These are phyloP conservation scores for Epithele typhae DNA, from an alignment of 768 basidiomycete genomes.

Conservation along the genomic window DNA sequence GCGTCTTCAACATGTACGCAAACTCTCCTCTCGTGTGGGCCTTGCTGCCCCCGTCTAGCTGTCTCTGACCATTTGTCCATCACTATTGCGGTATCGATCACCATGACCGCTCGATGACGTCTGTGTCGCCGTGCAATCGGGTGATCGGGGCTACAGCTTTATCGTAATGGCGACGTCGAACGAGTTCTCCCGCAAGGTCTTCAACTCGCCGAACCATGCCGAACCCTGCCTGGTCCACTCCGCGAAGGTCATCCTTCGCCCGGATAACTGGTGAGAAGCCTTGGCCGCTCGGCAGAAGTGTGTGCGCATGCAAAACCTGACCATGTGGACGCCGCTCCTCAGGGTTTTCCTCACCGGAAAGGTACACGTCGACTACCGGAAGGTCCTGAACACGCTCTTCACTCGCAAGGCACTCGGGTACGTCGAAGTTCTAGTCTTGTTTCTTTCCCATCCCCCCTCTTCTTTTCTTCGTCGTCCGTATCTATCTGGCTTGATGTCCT, in stretches of 20 bases:
- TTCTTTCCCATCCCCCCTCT: background rate
- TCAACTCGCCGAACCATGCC: conserved; percentile 89
- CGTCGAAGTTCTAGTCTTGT: conserved; percentile 27
- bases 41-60: conserved; percentile 2
- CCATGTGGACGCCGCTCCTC: conserved; percentile 5
- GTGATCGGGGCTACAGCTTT: conserved; percentile 55
- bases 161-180: conserved; percentile 98
- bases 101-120: background rate
- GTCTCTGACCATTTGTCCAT: conserved; percentile 7
- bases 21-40: background rate
- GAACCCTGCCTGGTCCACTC: conserved; percentile 94
- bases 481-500: no score
- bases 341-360: conserved; percentile 99
- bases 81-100: background rate
- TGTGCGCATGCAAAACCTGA: background rate
- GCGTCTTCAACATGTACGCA: conserved; percentile 93
- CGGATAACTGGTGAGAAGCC: conserved; percentile 75
- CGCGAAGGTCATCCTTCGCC: conserved; percentile 78
- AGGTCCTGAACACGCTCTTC: conserved; percentile 85
- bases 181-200: conserved; percentile 88
- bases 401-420: conserved; percentile 91
- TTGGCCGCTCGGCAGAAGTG: background rate
- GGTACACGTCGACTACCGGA: conserved; percentile 89
- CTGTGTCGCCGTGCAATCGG: background rate
- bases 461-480: background rate